phyloP scores from a whole-genome alignment of 257 asterid genomes.

The Anisodus acutangulus region DNA sequence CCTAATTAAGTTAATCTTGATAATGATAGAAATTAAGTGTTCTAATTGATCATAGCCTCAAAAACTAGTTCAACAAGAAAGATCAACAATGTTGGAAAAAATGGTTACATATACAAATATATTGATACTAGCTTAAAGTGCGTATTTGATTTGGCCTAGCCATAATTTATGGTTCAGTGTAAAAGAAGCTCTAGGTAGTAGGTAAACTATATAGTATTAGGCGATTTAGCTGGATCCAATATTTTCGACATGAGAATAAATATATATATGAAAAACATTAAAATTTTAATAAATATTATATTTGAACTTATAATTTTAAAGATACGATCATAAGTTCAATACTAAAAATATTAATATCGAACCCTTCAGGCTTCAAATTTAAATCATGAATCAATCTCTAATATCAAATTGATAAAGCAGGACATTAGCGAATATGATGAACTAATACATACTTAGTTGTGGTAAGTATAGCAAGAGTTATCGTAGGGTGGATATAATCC shows the following conservation, averaged over 20 bases:
- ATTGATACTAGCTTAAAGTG: not conserved
- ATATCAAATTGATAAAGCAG: not conserved
- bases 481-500: too few species aligned
- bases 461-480: too few species aligned
- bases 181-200: not conserved
- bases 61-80: conserved; percentile 28
- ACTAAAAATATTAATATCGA: not conserved
- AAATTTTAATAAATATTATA: not conserved
- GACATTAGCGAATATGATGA: not conserved
- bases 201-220: not conserved
- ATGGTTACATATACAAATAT: not conserved
- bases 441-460: not conserved
- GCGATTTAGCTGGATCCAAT: not conserved
- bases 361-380: too few species aligned
- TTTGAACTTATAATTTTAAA: not conserved
- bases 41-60: not conserved
- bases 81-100: not conserved
- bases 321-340: not conserved
- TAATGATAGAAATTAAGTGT: not conserved
- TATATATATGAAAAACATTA: too few species aligned
- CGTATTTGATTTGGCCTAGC: not conserved
- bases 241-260: not conserved
- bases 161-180: not conserved
- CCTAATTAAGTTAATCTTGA: conserved; percentile 2
- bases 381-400: not conserved